phyloP scores from a whole-genome alignment of 139 green algal species.

The Coccomyxa sp. region DNA sequence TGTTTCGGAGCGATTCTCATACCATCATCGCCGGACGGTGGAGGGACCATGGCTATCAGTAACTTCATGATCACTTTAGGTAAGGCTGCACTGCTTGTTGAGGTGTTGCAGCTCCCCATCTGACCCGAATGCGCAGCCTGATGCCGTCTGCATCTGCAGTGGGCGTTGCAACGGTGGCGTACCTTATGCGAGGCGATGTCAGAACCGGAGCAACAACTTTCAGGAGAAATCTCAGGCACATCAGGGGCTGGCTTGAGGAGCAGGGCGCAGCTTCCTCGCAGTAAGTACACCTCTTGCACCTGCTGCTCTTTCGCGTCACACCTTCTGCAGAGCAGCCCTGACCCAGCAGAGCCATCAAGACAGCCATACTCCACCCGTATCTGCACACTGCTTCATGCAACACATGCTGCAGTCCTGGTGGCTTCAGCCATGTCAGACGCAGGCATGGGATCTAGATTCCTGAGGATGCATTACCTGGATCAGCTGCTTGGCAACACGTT shows the following conservation, averaged over 20 bases:
- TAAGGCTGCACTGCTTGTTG: background rate
- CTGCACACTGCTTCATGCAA: too few species aligned
- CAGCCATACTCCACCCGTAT: too few species aligned
- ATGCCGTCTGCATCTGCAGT: conserved; percentile 18
- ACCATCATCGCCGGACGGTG: too few species aligned
- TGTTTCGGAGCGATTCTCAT: too few species aligned
- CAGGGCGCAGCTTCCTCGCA: conserved; percentile 26
- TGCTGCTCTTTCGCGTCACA: background rate
- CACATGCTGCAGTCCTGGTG: too few species aligned
- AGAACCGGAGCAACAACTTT: conserved; percentile 29
- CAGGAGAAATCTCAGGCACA: conserved; percentile 38
- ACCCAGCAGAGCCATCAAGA: too few species aligned
- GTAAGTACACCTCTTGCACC: background rate
- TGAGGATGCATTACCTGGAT: too few species aligned
- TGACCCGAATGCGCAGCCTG: background rate
- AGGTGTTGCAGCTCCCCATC: background rate
- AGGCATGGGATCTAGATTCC: too few species aligned
- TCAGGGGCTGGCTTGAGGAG: conserved; percentile 46
- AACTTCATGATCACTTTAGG: conserved; percentile 37
- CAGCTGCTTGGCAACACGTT: too few species aligned
- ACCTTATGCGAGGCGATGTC: conserved; percentile 46
- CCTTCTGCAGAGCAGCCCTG: too few species aligned
- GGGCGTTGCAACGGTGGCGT: conserved; percentile 36
- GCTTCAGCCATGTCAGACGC: too few species aligned
- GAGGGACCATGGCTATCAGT: conserved; percentile 29